Evolutionary conservation across 1,284 basidiomycete species (phyloP), one percentile per base, ranked within the genome.

Genomic region (Moesziomyces globuligerus): DNA sequence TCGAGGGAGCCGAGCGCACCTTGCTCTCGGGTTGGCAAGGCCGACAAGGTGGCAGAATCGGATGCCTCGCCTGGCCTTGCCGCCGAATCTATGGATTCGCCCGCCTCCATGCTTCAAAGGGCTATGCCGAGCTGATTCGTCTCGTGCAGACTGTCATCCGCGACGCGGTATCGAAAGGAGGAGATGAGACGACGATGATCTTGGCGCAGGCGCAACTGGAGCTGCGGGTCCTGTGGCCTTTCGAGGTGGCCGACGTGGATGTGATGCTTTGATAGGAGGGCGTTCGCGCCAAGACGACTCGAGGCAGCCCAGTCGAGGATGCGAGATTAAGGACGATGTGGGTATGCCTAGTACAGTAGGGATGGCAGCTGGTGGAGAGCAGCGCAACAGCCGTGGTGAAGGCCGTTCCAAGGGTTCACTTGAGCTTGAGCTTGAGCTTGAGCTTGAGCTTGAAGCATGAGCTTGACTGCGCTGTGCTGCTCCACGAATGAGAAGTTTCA

Each of bases 51-150:
- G 11, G 39, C 37, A 18, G 37, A 18, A 24, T 32, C 47, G 38
- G 29, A 20, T 25, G 11, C 29, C 4, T 36, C 29, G 36, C 28
- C 47, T 24, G 43, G 7, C 23, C 34, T 24, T 23, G 40, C 46
- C n/a, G 37, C 60, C 42, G 48, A 13, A 53, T 65, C 52, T 66
- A 65, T 66, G 38, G 68, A 71, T 47, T 71, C 68, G 25, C 68
- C 68, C 11, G 61, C 68, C 44, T 71, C 68, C 68, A 71, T 71
- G 36, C 1, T 55, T 43, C 6, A 38, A 23, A 6, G 7, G 21
- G 41, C 59, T 69, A 69, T 40, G 58, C 21, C 32, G 32, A 34
- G 17, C 6, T 13, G 32, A 7, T 34, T 13, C 15, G 15, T 17
- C 15, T 17, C 17, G 32, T 17, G 32, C 6, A 17, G 32, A 34